Percentiles rank a stretch among this genome's conserved stretches.
These are phyloP conservation scores for Peziza echinospora DNA, from an alignment of 495 filamentous ascomycete genomes.

Conservation along the genomic window DNA sequence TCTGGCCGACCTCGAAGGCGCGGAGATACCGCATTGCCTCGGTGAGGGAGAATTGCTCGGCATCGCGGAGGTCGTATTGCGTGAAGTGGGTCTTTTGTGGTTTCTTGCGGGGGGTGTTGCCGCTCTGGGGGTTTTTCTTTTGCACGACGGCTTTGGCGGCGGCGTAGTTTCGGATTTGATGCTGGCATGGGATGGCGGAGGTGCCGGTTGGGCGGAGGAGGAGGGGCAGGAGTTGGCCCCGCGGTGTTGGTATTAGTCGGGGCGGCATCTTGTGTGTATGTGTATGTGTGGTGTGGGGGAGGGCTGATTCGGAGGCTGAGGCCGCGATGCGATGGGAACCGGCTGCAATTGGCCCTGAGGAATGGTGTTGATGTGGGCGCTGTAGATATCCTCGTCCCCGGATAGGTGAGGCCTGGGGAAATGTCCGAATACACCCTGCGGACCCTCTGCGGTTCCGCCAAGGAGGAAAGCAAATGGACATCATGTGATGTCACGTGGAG, in stretches of 20 bases:
- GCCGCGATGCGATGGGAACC: no score
- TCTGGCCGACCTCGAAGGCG: conserved; percentile 71
- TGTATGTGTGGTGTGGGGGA: no score
- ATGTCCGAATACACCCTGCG: no score
- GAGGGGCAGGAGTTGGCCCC: not conserved
- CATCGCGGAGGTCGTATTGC: conserved; percentile 35
- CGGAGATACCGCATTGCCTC: conserved; percentile 95
- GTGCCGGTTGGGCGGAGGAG: not conserved
- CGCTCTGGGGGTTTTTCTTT: conserved; percentile 30
- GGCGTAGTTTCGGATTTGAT: conserved; percentile 3
- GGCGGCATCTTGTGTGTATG: no score
- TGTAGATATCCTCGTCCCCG: no score
- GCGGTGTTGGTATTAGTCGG: not conserved
- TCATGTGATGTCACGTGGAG: no score
- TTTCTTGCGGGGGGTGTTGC: conserved; percentile 36
- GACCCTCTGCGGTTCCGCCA: no score
- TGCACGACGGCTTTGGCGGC: conserved; percentile 20
- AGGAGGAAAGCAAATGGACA: no score
- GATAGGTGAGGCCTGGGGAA: no score
- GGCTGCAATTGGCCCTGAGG: no score
- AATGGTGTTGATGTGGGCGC: no score
- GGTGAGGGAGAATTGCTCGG: conserved; percentile 54
- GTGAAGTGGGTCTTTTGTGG: conserved; percentile 41
- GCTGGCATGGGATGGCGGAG: not conserved
- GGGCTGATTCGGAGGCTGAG: no score